Evolutionary conservation across 208 protist species (phyloP).

Genomic region (Leishmania mexicana): DNA sequence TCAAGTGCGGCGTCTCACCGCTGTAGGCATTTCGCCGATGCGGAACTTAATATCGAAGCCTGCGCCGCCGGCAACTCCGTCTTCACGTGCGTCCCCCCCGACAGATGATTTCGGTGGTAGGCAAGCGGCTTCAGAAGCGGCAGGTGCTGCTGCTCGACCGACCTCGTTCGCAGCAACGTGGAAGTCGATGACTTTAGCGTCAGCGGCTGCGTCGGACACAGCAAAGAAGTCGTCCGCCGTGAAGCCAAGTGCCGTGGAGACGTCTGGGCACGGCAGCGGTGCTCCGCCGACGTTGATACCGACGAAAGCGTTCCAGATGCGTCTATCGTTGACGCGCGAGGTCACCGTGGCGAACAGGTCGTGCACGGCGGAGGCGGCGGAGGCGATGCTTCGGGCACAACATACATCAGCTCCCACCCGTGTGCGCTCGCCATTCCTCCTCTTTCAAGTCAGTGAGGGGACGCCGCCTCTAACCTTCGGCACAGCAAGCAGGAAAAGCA

Average conservation of each 20-base stretch:
- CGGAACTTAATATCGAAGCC: background rate
- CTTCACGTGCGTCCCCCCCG: background rate
- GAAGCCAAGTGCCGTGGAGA: background rate
- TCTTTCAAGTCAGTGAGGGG: background rate
- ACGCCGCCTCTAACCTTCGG: background rate
- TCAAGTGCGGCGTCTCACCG: background rate
- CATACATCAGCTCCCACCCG: background rate
- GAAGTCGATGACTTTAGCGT: background rate
- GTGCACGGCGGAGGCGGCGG: background rate
- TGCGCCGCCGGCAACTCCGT: background rate
- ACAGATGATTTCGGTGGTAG: background rate
- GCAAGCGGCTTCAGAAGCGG: background rate
- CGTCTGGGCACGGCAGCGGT: background rate
- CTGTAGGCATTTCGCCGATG: background rate
- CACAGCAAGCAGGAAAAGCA: slow-evolving; percentile 17
- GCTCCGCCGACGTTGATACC: slow-evolving; percentile 5
- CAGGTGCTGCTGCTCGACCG: background rate
- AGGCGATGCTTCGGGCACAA: background rate
- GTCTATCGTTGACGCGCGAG: background rate
- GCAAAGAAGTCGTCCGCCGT: background rate
- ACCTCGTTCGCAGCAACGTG: background rate
- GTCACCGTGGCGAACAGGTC: background rate
- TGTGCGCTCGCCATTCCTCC: background rate
- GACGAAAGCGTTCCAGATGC: background rate
- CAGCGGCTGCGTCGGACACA: background rate